These are phyloP conservation scores for Chlorencoelia australis DNA, from an alignment of 2,329 filamentous ascomycete genomes.

Conservation along the genomic window DNA sequence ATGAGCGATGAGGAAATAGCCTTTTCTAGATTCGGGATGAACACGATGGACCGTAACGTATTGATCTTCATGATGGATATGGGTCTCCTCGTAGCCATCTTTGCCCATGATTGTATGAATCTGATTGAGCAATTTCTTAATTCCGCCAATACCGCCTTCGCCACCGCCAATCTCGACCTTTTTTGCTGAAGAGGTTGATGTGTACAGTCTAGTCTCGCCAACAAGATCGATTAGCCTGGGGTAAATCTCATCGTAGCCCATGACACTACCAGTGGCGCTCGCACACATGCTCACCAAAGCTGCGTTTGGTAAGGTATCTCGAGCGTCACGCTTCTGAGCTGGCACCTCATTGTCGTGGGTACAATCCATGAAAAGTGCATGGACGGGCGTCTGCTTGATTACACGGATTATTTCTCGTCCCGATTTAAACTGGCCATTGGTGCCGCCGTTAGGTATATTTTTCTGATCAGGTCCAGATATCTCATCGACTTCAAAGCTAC, in stretches of 20 bases:
- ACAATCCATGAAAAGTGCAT: slow-evolving; percentile 97
- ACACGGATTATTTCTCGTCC: slow-evolving; percentile 50
- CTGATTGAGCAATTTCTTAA: slow-evolving; percentile 89
- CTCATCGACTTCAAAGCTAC: slow-evolving; percentile 93
- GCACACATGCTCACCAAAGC: slow-evolving; percentile 94
- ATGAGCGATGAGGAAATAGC: slow-evolving; percentile 91
- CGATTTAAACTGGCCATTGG: slow-evolving; percentile 25
- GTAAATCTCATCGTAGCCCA: slow-evolving; percentile 97
- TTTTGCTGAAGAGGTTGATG: slow-evolving; percentile 59
- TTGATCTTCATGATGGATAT: slow-evolving; percentile 92
- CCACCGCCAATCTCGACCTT: slow-evolving; percentile 56
- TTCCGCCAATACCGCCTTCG: slow-evolving; percentile 75
- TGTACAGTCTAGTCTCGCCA: slow-evolving; percentile 75
- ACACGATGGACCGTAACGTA: slow-evolving; percentile 95
- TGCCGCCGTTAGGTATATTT: slow-evolving; percentile 18
- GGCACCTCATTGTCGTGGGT: slow-evolving; percentile 98
- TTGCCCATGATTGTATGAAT: slow-evolving; percentile 95
- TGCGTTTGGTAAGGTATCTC: slow-evolving; percentile 88
- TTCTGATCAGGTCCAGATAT: slow-evolving; percentile 52
- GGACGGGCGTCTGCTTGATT: slow-evolving; percentile 80
- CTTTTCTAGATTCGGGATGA: slow-evolving; percentile 83
- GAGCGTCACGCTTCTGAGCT: slow-evolving; percentile 86
- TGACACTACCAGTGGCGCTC: slow-evolving; percentile 88
- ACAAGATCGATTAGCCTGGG: slow-evolving; percentile 89
- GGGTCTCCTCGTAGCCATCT: slow-evolving; percentile 88